A percentile compares a stretch with the other conserved stretches of the same genome.
Conservation (phyloP, 2,329 filamentous ascomycete species). For the Fusarium aywerte region DNA sequence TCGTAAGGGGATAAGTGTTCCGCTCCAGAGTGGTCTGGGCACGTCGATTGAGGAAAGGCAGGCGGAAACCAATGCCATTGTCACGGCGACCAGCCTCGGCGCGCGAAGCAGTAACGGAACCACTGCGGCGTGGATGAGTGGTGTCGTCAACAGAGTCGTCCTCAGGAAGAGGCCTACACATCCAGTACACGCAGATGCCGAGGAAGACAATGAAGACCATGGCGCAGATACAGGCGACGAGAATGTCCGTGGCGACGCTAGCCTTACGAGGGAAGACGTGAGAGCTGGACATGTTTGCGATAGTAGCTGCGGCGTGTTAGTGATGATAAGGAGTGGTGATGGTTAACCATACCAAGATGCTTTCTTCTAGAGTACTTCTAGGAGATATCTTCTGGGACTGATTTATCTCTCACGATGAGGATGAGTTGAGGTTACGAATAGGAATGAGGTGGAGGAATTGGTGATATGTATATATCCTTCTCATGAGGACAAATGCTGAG, state of each 20-base stretch:
- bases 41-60: not conserved
- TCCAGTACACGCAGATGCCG: not conserved
- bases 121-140: not conserved
- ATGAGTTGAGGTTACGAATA: not conserved
- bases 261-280: conserved; percentile 1
- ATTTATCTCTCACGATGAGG: not conserved
- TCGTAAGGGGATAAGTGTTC: not conserved
- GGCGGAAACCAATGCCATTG: not conserved
- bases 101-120: too few relatives aligned
- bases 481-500: not conserved
- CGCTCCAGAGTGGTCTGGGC: not conserved
- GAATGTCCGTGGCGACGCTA: not conserved
- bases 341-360: not conserved
- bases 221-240: not conserved
- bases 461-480: not conserved
- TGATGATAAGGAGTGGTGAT: not conserved
- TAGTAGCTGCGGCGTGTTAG: conserved; percentile 8
- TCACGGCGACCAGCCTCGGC: not conserved
- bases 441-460: not conserved
- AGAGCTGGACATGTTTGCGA: not conserved
- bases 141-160: not conserved
- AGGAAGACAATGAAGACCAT: conserved; percentile 1
- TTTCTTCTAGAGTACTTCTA: not conserved
- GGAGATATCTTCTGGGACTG: not conserved
- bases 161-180: not conserved